A percentile compares a stretch with the other conserved stretches of the same genome.
phyloP scores from a whole-genome alignment of 2,329 filamentous ascomycete species.

The Didymella exigua region DNA sequence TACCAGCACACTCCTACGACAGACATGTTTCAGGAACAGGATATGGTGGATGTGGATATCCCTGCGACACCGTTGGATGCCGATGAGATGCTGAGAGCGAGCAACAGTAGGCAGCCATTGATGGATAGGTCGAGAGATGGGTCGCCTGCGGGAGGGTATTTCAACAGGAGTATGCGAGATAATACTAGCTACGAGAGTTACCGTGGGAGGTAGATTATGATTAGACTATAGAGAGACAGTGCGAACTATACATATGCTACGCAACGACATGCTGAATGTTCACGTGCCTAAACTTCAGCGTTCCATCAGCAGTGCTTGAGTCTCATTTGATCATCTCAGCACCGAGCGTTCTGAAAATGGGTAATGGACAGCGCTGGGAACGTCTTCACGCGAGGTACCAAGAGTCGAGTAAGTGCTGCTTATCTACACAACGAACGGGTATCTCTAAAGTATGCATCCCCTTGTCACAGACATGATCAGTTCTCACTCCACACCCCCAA shows the following conservation, averaged over 20 bases:
- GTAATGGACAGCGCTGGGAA: neutral
- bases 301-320: too few species aligned
- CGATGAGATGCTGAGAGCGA: constrained; percentile 27
- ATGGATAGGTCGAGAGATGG: constrained; percentile 20
- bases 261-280: neutral
- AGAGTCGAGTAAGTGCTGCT: neutral
- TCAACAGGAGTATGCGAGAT: constrained; percentile 2
- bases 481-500: constrained; percentile 15
- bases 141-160: constrained; percentile 12
- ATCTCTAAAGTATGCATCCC: neutral
- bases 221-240: neutral
- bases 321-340: too few species aligned
- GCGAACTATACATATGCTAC: constrained; percentile 2
- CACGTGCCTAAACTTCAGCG: too few species aligned
- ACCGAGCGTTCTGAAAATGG: too few species aligned
- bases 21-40: constrained; percentile 17
- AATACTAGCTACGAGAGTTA: constrained; percentile 9
- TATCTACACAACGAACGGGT: neutral
- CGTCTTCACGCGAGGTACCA: neutral
- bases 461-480: too few species aligned
- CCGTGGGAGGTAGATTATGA: neutral
- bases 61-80: constrained; percentile 30
- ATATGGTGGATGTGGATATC: constrained; percentile 29
- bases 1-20: constrained; percentile 32
- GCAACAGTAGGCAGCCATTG: constrained; percentile 26